A percentile compares a stretch with the other conserved stretches of the same genome.
phyloP scores from a whole-genome alignment of 2,329 filamentous ascomycete genomes.

The Fusarium oxysporum region DNA sequence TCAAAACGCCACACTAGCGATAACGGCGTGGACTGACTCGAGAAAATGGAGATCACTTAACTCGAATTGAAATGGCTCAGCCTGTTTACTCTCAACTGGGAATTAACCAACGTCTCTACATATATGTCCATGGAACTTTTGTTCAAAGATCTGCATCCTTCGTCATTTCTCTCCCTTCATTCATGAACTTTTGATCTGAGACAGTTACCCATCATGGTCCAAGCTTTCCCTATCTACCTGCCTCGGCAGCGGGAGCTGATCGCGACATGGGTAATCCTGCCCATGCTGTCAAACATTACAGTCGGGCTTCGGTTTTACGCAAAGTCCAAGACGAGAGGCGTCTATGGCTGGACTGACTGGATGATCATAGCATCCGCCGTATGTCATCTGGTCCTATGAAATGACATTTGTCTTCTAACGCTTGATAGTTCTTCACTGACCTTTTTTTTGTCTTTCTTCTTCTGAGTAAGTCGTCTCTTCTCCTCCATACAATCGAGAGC shows the following conservation, averaged over 20 bases:
- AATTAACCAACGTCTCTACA: not conserved
- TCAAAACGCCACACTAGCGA: not conserved
- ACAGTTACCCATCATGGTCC: not conserved
- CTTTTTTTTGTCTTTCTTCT: conserved; percentile 7
- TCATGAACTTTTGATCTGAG: not conserved
- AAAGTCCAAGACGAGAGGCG: conserved; percentile 7
- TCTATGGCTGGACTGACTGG: conserved; percentile 21
- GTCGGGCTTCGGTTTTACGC: conserved; percentile 13
- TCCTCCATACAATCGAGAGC: rapidly evolving
- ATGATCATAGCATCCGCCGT: conserved; percentile 8
- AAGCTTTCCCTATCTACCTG: conserved; percentile 13
- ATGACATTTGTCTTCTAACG: not conserved
- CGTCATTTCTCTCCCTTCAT: not conserved
- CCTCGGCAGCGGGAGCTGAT: conserved; percentile 6
- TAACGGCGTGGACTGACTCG: conserved; percentile 4
- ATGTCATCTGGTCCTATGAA: not conserved
- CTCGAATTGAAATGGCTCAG: not conserved
- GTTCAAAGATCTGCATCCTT: conserved; percentile 1
- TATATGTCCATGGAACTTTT: conserved; percentile 15
- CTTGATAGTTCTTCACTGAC: not conserved
- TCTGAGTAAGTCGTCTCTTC: not conserved
- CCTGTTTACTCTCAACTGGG: not conserved
- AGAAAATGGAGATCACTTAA: not conserved
- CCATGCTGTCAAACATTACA: not conserved
- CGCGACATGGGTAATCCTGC: not conserved